A percentile compares a stretch with the other conserved stretches of the same genome.
Conservation (phyloP, 495 filamentous ascomycete genomes). For the Lasiosphaeris hirsuta region DNA sequence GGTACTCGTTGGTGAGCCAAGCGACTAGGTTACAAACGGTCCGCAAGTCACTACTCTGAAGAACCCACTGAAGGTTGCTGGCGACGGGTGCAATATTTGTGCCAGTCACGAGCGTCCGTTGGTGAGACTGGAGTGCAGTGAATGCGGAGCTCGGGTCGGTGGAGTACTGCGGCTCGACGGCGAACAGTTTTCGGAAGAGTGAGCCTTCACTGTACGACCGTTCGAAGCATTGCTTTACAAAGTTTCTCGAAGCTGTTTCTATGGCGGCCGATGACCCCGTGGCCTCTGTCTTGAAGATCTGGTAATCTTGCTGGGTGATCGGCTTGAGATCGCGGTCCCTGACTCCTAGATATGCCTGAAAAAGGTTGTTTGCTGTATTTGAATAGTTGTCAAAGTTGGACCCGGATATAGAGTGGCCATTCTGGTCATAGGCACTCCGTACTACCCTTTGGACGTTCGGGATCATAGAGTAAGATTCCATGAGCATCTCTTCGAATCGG, state of each 20-base stretch:
- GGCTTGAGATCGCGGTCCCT: constrained; percentile 51
- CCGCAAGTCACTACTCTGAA: constrained; percentile 41
- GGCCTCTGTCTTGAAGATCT: constrained; percentile 44
- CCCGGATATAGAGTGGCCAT: constrained; percentile 53
- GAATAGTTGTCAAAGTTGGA: constrained; percentile 54
- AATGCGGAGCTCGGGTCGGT: constrained; percentile 42
- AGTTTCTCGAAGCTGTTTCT: constrained; percentile 46
- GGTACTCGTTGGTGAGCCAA: constrained; percentile 77
- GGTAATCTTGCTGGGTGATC: constrained; percentile 52
- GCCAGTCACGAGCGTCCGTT: constrained; percentile 39
- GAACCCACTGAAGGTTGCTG: constrained; percentile 39
- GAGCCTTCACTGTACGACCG: constrained; percentile 46
- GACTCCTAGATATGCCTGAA: constrained; percentile 41
- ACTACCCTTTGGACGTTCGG: constrained; percentile 45
- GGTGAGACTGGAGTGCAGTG: constrained; percentile 35
- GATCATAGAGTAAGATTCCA: constrained; percentile 44
- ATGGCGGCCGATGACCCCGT: constrained; percentile 34
- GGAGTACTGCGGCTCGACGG: constrained; percentile 46
- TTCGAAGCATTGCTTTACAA: constrained; percentile 49
- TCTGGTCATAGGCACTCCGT: constrained; percentile 60
- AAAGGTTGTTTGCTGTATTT: constrained; percentile 54
- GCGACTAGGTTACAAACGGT: constrained; percentile 73
- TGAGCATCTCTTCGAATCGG: constrained; percentile 45
- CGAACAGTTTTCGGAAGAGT: constrained; percentile 47
- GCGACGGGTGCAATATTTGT: constrained; percentile 47